These are phyloP conservation scores for Aspergillus ustus DNA, from an alignment of 2,329 filamentous ascomycete species.

Conservation along the genomic window DNA sequence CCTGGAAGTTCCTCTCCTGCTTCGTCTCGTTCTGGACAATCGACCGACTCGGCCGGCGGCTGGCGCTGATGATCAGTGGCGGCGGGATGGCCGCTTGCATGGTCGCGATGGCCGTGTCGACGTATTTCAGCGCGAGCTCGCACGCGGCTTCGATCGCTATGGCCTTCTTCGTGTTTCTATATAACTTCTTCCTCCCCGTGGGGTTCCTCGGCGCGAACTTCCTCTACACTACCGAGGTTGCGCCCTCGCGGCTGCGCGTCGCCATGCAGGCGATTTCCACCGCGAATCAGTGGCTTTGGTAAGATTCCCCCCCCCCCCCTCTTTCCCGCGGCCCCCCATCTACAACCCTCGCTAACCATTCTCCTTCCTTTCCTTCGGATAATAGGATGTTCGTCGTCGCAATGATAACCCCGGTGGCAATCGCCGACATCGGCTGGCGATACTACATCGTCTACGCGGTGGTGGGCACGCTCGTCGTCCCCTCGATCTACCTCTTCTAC, in stretches of 20 bases:
- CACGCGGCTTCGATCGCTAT: conserved; percentile 1
- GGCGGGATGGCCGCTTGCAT: conserved; percentile 19
- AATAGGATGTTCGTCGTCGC: conserved; percentile 12
- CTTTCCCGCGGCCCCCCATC: background rate
- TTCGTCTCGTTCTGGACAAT: conserved; percentile 16
- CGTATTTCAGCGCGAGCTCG: conserved; percentile 1
- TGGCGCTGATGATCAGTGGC: conserved; percentile 16
- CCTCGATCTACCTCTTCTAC: conserved; percentile 22
- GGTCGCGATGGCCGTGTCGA: conserved; percentile 18
- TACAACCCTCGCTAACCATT: background rate
- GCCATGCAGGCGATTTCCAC: conserved; percentile 7
- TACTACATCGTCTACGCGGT: conserved; percentile 20
- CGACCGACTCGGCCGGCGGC: conserved; percentile 19
- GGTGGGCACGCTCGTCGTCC: conserved; percentile 16
- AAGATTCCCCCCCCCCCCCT: background rate
- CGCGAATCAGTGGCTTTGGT: conserved; percentile 17
- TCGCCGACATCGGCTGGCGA: conserved; percentile 10
- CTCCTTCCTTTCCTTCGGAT: background rate
- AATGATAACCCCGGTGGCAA: conserved; percentile 16
- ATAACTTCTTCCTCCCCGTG: conserved; percentile 12
- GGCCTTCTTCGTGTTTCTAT: conserved; percentile 12
- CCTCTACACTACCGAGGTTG: conserved; percentile 13
- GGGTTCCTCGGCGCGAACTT: conserved; percentile 13
- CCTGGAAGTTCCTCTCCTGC: conserved; percentile 19
- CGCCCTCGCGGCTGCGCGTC: conserved; percentile 6